Evolutionary conservation across 2,329 filamentous ascomycete genomes (phyloP).

Genomic region (Tolypocladium endophyticum): DNA sequence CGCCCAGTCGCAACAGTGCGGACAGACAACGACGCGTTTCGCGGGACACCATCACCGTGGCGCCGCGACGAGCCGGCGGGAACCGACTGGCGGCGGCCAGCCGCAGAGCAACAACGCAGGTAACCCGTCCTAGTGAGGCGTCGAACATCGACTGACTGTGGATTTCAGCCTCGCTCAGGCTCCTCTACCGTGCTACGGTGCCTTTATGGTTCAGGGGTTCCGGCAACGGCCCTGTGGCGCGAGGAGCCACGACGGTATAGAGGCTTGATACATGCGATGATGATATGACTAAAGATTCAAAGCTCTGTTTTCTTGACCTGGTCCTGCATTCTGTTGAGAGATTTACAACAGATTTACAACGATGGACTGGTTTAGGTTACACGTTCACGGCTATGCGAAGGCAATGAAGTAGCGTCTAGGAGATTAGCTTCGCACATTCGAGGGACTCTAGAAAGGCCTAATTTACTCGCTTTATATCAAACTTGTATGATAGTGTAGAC

Average conservation of each 20-base stretch:
- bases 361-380: background rate
- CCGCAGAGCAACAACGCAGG: background rate
- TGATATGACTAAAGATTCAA: background rate
- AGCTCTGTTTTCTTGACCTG: background rate
- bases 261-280: conserved; percentile 2
- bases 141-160: background rate
- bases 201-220: conserved; percentile 1
- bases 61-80: background rate
- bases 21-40: conserved; percentile 15
- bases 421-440: background rate
- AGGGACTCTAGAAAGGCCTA: background rate
- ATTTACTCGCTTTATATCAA: background rate
- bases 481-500: background rate
- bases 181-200: background rate
- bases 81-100: background rate
- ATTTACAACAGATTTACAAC: background rate
- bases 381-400: background rate
- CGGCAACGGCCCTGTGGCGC: background rate
- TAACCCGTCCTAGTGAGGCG: background rate
- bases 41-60: conserved; percentile 10
- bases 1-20: conserved; percentile 17
- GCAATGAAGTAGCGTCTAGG: background rate
- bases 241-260: background rate
- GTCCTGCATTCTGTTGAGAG: background rate
- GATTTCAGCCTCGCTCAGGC: background rate